Evolutionary conservation across 257 asterid species (phyloP).

Genomic region (Przewalskia tangutica): DNA sequence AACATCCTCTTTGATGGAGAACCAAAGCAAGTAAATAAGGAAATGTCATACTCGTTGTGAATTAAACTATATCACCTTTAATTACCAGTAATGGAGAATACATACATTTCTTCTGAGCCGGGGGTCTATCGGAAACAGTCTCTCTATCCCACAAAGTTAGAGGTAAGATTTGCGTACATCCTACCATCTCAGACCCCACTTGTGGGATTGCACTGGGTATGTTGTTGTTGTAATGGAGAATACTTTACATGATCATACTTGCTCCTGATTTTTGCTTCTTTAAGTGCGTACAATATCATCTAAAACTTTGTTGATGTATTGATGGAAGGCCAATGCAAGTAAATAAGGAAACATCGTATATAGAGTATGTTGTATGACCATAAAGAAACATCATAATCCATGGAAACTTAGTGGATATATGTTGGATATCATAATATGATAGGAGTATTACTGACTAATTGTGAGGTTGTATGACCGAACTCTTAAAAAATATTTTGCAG

Average conservation of each 20-base stretch:
- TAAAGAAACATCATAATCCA: not conserved
- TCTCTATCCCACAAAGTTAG: too few species aligned
- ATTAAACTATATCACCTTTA: not conserved
- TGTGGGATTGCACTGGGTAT: too few species aligned
- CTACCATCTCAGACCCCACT: too few species aligned
- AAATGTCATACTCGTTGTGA: not conserved
- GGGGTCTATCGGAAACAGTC: too few species aligned
- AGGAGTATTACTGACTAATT: not conserved
- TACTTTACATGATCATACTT: not conserved
- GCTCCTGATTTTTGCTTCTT: not conserved
- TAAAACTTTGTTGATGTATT: not conserved
- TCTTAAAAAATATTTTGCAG: conserved; percentile 24
- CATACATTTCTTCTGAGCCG: too few species aligned
- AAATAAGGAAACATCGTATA: not conserved
- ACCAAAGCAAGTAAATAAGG: not conserved
- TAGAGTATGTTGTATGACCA: not conserved
- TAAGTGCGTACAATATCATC: not conserved
- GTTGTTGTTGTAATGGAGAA: too few species aligned
- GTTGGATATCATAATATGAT: not conserved
- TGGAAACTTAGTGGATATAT: not conserved
- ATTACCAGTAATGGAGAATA: too few species aligned
- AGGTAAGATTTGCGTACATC: too few species aligned
- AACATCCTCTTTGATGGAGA: not conserved
- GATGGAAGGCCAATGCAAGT: not conserved
- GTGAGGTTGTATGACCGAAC: not conserved